Evolutionary conservation across 2,329 filamentous ascomycete genomes (phyloP), one percentile per base, ranked within the genome.

Genomic region (Onygenales sp.): DNA sequence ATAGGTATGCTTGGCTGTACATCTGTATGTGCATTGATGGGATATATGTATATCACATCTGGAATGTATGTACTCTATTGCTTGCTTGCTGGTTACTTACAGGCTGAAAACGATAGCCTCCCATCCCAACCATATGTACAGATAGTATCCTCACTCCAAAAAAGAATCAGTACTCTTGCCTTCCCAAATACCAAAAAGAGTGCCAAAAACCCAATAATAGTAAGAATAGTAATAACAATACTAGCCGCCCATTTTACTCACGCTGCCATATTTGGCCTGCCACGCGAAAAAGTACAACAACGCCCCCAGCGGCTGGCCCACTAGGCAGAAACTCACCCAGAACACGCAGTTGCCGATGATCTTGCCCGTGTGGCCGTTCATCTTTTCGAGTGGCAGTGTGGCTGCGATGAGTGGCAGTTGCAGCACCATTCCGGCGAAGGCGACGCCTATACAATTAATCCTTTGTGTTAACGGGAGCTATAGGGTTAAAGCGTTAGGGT

Each of bases 221-320:
- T 52, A 51, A 51, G 53, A n/a, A 8, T 34, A 48, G 4, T 27
- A 48, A 8, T 14, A 43, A 10, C 11, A 34, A n/a, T 42, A 13
- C 52, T 53, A 63, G 42, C 46, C 43, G 6, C 55, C 33, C 57
- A 64, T 61, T 47, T 64, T 66, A 58, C 74, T 88, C 21, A 91
- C 85, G 62, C 85, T 90, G 10, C 93, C 93, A 67, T 95, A 96
- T 74, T 97, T 97, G 52, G 89, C 89, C 72, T 97, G 92, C 92
- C 93, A 98, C 1, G 91, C 91, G 67, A 97, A 97, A 69, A 96
- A 98, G 69, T 98, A 98, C 67, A 95, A 77, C 56, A 98, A 74
- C 0, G 89, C 91, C 1, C 89, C 93, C 61, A 97, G 81, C 0
- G 93, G 93, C 74, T 98, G 93, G 3, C 93, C 93, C 10, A 98